Evolutionary conservation across 345 rosid species (phyloP), one percentile per base, ranked within the genome.

Genomic region (Lumnitzera racemosa): DNA sequence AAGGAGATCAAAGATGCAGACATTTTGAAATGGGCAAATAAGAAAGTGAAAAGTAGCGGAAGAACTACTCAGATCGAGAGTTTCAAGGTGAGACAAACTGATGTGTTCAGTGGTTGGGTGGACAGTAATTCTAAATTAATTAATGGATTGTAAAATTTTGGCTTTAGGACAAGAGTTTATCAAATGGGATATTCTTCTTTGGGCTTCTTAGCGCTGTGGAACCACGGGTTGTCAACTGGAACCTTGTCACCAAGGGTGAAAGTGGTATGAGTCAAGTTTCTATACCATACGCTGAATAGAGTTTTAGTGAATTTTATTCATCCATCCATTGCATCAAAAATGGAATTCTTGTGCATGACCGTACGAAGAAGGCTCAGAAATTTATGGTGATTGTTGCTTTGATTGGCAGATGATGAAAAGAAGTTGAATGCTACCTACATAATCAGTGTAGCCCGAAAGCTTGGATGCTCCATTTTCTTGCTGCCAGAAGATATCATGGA

Each of bases 181-280:
- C 99, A 5, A 80, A 14, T 13, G 97, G 97, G 50, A 58, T 88
- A 63, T 87, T 90, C 85, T 86, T 94, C 81, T 90, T 94, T 2
- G 91, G 90, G 70, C 95, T 90, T 67, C 80, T 94, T 11, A 85
- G 91, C 65, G 79, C 90, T 2, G 91, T 88, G 63, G 99, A 94
- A 72, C 91, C 97, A 46, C 84, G 99, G 79, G 96, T 90, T 59
- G 96, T 94, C 36, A 94, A 94, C 56, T 94, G 96, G 91, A 94
- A 88, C 63, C 90, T 94, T 61, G 96, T 90, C 66, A 87, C 99
- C 61, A 94, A 83, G 84, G 99, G 97, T 47, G 89, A 86, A 84
- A 85, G 72, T 12, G 96, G 99, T 89, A 80, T 49, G 80, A 49
- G 53, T 16, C 43, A 52, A 36, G 27, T 27, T 27, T 3, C 31